These are phyloP conservation scores for Parsonsia alboflavescens DNA, from an alignment of 257 asterid genomes.

Conservation along the genomic window DNA sequence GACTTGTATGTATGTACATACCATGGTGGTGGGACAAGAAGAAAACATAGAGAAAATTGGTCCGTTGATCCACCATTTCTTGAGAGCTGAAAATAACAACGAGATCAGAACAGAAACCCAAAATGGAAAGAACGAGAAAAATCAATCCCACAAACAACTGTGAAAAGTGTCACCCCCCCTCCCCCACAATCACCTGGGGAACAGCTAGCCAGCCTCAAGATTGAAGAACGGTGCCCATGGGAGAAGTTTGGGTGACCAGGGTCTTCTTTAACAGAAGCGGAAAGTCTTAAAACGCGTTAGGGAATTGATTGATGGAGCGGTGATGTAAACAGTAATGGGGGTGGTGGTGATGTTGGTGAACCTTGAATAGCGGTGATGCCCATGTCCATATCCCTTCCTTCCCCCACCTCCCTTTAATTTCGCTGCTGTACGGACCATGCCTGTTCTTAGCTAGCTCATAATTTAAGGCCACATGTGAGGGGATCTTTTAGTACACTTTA, in stretches of 20 bases:
- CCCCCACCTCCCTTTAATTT: background rate
- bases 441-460: background rate
- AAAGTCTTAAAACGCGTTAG: background rate
- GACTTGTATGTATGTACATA: too few species aligned
- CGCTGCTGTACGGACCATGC: background rate
- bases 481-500: too few species aligned
- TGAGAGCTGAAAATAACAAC: background rate
- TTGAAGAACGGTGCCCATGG: too few species aligned
- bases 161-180: background rate
- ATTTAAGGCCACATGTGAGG: too few species aligned
- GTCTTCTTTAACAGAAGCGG: background rate
- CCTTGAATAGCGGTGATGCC: conserved; percentile 7
- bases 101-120: too few species aligned
- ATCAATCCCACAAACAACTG: background rate
- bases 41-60: too few species aligned
- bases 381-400: background rate
- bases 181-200: too few species aligned
- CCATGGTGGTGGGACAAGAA: too few species aligned
- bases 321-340: background rate
- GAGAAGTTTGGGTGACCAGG: background rate
- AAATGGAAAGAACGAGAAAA: background rate
- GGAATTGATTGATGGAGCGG: background rate
- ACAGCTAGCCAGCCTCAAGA: too few species aligned
- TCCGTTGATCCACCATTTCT: background rate
- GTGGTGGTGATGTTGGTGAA: background rate